phyloP scores from a whole-genome alignment of 495 filamentous ascomycete genomes.

The Aspergillus conjunctus region DNA sequence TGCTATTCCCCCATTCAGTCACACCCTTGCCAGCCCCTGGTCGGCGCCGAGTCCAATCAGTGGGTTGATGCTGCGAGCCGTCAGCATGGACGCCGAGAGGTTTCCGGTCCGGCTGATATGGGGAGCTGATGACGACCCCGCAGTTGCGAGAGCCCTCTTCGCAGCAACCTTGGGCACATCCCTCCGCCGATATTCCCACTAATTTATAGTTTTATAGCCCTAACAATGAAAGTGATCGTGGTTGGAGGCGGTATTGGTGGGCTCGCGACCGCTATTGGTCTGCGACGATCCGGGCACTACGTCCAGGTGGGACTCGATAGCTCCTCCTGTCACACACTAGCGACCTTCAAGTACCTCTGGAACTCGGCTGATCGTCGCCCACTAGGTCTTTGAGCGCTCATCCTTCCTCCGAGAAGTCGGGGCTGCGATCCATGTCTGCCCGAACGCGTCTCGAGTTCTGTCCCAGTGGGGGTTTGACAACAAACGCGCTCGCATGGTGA shows the following conservation, averaged over 20 bases:
- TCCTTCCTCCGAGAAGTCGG: constrained; percentile 14
- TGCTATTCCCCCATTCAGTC: background rate
- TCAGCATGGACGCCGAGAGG: background rate
- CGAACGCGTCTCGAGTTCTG: constrained; percentile 1
- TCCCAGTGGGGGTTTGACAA: constrained; percentile 7
- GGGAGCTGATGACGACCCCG: background rate
- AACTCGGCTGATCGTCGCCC: background rate
- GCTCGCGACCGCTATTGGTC: constrained; percentile 1
- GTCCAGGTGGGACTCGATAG: background rate
- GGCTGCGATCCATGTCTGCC: constrained; percentile 15
- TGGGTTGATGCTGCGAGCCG: background rate
- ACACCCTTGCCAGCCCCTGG: background rate
- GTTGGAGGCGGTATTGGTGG: constrained; percentile 14
- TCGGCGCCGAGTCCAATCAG: background rate
- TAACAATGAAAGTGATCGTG: constrained; percentile 13
- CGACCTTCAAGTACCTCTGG: no score
- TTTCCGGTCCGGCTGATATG: background rate
- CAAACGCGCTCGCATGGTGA: constrained; percentile 1
- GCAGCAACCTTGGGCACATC: background rate
- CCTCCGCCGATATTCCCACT: background rate
- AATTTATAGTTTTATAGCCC: background rate
- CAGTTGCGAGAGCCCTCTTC: background rate
- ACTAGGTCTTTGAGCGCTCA: constrained; percentile 12
- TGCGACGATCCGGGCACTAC: constrained; percentile 11
- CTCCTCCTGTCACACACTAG: background rate